Percentiles rank a stretch among this genome's conserved stretches.
phyloP scores from a whole-genome alignment of 2,329 filamentous ascomycete genomes.

The Calonectria fujianensis region DNA sequence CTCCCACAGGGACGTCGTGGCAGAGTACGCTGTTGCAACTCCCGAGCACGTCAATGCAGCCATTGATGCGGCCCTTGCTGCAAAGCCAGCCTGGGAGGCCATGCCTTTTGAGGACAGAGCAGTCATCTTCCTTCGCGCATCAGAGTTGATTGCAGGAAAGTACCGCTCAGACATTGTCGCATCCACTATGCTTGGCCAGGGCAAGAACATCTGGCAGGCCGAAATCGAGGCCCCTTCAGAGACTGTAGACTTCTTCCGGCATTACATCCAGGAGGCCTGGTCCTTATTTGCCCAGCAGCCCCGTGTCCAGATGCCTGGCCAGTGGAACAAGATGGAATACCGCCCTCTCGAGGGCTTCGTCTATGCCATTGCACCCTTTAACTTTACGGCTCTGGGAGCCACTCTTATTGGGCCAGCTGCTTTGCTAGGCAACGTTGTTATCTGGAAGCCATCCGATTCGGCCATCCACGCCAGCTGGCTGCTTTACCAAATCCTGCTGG shows the following conservation, averaged over 20 bases:
- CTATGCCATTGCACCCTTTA: constrained; percentile 64
- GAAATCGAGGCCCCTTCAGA: constrained; percentile 47
- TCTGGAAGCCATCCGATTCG: constrained; percentile 64
- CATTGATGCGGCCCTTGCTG: constrained; percentile 46
- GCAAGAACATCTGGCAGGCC: constrained; percentile 50
- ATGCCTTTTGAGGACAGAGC: constrained; percentile 46
- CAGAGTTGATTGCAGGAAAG: constrained; percentile 47
- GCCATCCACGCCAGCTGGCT: constrained; percentile 60
- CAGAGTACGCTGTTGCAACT: constrained; percentile 46
- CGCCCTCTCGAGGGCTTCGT: constrained; percentile 65
- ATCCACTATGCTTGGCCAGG: constrained; percentile 48
- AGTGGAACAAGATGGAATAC: constrained; percentile 57
- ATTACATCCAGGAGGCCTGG: constrained; percentile 47
- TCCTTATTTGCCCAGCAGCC: constrained; percentile 45
- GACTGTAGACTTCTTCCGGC: constrained; percentile 61
- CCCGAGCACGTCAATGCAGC: constrained; percentile 47
- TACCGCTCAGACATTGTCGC: constrained; percentile 48
- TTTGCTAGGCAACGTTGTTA: constrained; percentile 63
- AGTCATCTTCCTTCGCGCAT: constrained; percentile 45
- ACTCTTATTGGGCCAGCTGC: constrained; percentile 60
- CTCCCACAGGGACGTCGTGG: constrained; percentile 42
- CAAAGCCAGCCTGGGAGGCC: constrained; percentile 45
- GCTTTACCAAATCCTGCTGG: constrained; percentile 62
- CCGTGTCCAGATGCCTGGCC: constrained; percentile 23
- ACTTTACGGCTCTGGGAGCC: constrained; percentile 64